phyloP scores from a whole-genome alignment of 2,329 filamentous ascomycete species.

The Penicillium rolfsii region DNA sequence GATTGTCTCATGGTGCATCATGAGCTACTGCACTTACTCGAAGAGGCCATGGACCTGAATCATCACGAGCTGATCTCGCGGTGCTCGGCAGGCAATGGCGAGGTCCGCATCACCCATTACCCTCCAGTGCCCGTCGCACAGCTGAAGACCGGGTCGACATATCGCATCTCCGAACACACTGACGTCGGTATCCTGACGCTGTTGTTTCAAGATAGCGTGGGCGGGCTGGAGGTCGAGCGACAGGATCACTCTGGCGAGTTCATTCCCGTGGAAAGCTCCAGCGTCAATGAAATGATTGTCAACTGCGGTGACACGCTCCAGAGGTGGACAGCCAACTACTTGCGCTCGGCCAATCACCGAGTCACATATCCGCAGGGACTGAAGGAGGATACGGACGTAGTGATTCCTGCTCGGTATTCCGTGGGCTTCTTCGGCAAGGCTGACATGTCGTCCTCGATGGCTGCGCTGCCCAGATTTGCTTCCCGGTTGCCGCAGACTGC shows the following conservation, averaged over 20 bases:
- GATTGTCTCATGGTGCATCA: not conserved
- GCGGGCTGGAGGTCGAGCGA: not conserved
- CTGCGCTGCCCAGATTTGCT: not conserved
- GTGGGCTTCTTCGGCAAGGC: conserved; percentile 2
- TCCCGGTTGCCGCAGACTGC: not conserved
- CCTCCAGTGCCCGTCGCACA: not conserved
- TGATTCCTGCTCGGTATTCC: conserved; percentile 1
- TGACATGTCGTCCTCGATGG: not conserved
- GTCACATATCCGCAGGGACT: not conserved
- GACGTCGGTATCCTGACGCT: not conserved
- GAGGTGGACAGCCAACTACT: not conserved
- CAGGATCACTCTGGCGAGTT: not conserved
- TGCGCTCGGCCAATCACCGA: not conserved
- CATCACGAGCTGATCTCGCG: not conserved
- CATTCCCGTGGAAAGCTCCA: not conserved
- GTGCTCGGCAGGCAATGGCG: not conserved
- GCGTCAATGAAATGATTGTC: not conserved
- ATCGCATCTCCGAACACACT: conserved; percentile 1
- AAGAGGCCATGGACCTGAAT: not conserved
- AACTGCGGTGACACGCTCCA: conserved; percentile 1
- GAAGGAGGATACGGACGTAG: not conserved
- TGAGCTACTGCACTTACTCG: not conserved
- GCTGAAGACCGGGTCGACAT: not conserved
- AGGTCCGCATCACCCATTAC: not conserved
- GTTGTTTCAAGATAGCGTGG: not conserved